Conservation (phyloP, 1,284 basidiomycete species). For the Somion occarium region DNA sequence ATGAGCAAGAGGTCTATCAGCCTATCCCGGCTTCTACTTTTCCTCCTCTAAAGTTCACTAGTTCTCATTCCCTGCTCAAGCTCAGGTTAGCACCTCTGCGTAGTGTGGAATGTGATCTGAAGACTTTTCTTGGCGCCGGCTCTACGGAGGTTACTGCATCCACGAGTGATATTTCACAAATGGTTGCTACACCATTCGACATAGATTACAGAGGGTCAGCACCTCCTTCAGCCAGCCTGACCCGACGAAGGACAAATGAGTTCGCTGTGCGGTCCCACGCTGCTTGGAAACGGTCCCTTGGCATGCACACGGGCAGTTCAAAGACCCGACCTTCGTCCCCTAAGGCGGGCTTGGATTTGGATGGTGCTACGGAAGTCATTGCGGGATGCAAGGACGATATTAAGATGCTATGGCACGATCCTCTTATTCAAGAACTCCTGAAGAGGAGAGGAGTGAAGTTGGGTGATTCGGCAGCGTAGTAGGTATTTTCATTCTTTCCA, state of each 20-base stretch:
- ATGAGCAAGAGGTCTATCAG: constrained; percentile 4
- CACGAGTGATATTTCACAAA: neutral
- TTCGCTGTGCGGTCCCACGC: constrained; percentile 28
- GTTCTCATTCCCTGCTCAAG: constrained; percentile 42
- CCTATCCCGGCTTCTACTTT: constrained; percentile 2
- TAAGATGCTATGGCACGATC: constrained; percentile 59
- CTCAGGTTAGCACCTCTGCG: constrained; percentile 49
- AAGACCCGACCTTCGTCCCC: neutral
- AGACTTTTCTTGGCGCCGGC: constrained; percentile 42
- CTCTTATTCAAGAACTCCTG: constrained; percentile 51
- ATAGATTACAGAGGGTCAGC: neutral
- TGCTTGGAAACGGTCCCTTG: constrained; percentile 19
- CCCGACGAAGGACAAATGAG: constrained; percentile 16
- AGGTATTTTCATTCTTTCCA: constrained; percentile 26
- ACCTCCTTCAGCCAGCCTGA: neutral
- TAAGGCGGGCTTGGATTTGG: constrained; percentile 20
- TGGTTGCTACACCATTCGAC: constrained; percentile 22
- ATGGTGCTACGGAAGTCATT: constrained; percentile 53
- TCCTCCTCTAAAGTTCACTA: constrained; percentile 29
- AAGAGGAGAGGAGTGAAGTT: constrained; percentile 43
- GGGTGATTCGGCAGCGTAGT: constrained; percentile 70
- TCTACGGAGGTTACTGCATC: constrained; percentile 33
- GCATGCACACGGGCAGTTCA: neutral
- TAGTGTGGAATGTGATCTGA: constrained; percentile 51
- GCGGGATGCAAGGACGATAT: constrained; percentile 61